Evolutionary conservation across 352 stramenopile genomes (phyloP).

Genomic region (Synura sp.): DNA sequence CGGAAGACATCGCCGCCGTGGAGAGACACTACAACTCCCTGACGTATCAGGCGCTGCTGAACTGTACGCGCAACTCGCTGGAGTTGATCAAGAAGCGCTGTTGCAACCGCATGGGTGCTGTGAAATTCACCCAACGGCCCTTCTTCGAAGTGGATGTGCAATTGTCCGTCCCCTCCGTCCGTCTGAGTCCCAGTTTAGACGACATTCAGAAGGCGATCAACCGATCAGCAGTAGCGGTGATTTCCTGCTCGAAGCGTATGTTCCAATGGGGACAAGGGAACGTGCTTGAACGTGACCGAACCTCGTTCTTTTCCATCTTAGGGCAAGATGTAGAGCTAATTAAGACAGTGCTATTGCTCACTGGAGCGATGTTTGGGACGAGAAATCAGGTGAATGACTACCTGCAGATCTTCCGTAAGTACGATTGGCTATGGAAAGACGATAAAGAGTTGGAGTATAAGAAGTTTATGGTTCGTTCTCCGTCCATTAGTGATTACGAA

Average conservation of each 20-base stretch:
- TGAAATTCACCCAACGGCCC: slow-evolving; percentile 61
- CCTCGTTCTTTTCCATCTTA: slow-evolving; percentile 91
- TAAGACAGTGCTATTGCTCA: slow-evolving; percentile 89
- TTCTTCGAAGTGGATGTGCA: slow-evolving; percentile 97
- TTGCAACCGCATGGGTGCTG: slow-evolving; percentile 60
- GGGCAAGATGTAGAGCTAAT: slow-evolving; percentile 98
- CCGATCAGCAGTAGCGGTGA: slow-evolving; percentile 87
- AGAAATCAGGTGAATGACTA: slow-evolving; percentile 96
- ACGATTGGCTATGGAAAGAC: slow-evolving; percentile 97
- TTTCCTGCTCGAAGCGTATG: slow-evolving; percentile 92
- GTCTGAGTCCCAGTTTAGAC: slow-evolving; percentile 90
- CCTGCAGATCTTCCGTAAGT: slow-evolving; percentile 83
- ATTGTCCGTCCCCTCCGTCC: slow-evolving; percentile 82
- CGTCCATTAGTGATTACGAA: slow-evolving; percentile 92
- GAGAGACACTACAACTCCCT: slow-evolving; percentile 98
- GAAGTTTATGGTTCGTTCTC: slow-evolving; percentile 84
- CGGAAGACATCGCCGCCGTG: slow-evolving; percentile 89
- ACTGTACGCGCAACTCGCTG: slow-evolving; percentile 95
- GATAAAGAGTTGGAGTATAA: slow-evolving; percentile 94
- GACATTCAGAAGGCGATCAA: slow-evolving; percentile 97
- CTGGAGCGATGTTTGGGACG: slow-evolving; percentile 91
- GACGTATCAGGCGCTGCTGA: slow-evolving; percentile 91
- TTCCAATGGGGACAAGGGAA: slow-evolving; percentile 74
- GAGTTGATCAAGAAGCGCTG: slow-evolving; percentile 97
- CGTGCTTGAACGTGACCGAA: slow-evolving; percentile 42